A percentile compares a stretch with the other conserved stretches of the same genome.
These are phyloP conservation scores for Cyclotella choctawhatcheeana DNA, from an alignment of 108 stramenopile genomes.

Conservation along the genomic window DNA sequence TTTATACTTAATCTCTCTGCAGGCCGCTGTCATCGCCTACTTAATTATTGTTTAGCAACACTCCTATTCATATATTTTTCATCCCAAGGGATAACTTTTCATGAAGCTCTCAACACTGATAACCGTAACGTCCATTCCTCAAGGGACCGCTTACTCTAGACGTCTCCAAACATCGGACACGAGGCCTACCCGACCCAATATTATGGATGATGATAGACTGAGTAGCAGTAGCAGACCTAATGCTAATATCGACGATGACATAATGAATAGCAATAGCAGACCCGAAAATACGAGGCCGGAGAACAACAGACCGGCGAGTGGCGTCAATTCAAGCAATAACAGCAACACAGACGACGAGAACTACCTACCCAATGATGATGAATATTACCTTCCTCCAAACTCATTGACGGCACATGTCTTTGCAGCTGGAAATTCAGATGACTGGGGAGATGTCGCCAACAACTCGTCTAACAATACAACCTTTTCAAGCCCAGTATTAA, in stretches of 20 bases:
- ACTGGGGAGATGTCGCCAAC: conserved; percentile 16
- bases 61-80: no score
- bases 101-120: background rate
- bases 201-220: background rate
- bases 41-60: no score
- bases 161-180: background rate
- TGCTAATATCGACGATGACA: background rate
- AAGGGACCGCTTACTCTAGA: background rate
- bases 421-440: conserved; percentile 24
- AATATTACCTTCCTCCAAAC: conserved; percentile 27
- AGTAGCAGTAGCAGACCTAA: background rate
- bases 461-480: background rate
- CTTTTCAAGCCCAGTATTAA: background rate
- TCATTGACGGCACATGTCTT: background rate
- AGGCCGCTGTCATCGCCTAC: no score
- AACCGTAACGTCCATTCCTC: background rate
- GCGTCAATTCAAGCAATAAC: background rate
- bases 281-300: background rate
- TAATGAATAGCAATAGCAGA: no score
- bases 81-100: no score
- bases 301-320: background rate
- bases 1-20: no score
- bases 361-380: conserved; percentile 16
- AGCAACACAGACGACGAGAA: conserved; percentile 9
- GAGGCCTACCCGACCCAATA: background rate